Conservation (phyloP, 1,284 basidiomycete species). For the Malassezia furfur region DNA sequence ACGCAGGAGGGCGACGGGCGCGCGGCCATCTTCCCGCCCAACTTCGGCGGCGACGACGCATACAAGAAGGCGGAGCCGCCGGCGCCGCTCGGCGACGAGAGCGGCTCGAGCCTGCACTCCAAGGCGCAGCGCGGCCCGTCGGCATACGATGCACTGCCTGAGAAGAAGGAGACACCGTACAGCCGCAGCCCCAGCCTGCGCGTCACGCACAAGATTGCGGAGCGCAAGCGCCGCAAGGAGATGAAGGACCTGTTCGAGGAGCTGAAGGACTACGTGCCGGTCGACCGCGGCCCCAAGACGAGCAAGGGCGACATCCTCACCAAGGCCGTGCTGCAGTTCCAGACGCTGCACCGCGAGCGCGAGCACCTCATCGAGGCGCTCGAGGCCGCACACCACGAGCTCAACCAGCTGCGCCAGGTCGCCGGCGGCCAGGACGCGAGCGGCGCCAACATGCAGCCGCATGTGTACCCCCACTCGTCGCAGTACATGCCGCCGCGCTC, state of each 20-base stretch:
- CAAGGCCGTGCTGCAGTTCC: conserved; percentile 23
- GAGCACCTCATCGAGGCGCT: conserved; percentile 19
- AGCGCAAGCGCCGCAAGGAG: conserved; percentile 43
- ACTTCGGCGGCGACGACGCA: conserved; percentile 7
- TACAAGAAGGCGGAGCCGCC: conserved; percentile 14
- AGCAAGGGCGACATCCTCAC: conserved; percentile 46
- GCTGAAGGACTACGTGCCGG: conserved; percentile 39
- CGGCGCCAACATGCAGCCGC: conserved; percentile 1
- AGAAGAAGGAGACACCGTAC: conserved; percentile 42
- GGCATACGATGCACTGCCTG: conserved; percentile 17
- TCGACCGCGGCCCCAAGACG: conserved; percentile 42
- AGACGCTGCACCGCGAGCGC: conserved; percentile 19
- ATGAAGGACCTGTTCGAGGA: conserved; percentile 48
- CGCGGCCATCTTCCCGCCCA: conserved; percentile 15
- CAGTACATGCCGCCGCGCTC: conserved; percentile 5
- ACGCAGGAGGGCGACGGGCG: conserved; percentile 13
- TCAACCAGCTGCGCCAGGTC: conserved; percentile 18
- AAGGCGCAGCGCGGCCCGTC: conserved; percentile 12
- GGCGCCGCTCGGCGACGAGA: background rate
- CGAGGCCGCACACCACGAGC: conserved; percentile 18
- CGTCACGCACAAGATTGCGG: conserved; percentile 45
- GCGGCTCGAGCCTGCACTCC: conserved; percentile 3
- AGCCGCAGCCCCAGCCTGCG: conserved; percentile 40
- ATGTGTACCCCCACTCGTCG: conserved; percentile 14
- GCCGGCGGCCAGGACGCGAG: conserved; percentile 6